Base-by-base conservation (phyloP, 352 stramenopile species). In the Aphanomyces cochlioides region DNA sequence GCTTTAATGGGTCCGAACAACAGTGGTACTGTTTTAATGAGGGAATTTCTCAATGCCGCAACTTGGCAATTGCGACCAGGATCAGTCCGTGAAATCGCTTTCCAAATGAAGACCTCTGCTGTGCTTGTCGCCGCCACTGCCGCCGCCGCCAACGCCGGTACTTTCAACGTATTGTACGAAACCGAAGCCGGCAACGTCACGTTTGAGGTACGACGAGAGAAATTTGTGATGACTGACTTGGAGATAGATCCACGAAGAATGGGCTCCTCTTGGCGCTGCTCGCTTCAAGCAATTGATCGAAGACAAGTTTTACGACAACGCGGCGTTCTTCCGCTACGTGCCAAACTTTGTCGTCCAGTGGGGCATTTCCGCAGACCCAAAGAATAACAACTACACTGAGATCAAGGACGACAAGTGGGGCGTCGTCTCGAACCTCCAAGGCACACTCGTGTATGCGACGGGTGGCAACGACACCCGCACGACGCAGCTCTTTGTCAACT, bases 321-420 rank as follows among this genome's bases (percentile, higher is more conserved):
- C 79, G 47, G 73, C 76, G 13, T 80, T 85, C 41, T 85, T 79
- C 56, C 73, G 79, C 15, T 78, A 75, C 60, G 78, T 85, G 8
- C 67, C 67, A 38, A 71, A 74, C 37, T 92, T 91, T 73, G 73
- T 92, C 47, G 77, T 77, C 4, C 85, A 92, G 75, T 86, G 90
- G 64, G 85, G 85, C 28, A 87, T 92, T 19, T 67, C 74, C 56
- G 72, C 74, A 17, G 74, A 88, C 58, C 78, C 78, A 10, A 60
- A 59, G 34, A 61, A 81, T n/a, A 81, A 83, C 58, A 73, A 73
- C 41, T 74, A 77, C 69, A 69, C 69, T 36, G 47, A 75, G 48
- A 74, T 77, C 47, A 68, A 13, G 56, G 67, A 67, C 41, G 60
- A 73, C 53, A 19, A 21, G 38, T 8, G 12, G 6, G 65, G 37